Conservation (phyloP, 2,329 filamentous ascomycete genomes). For the Huntiella bhutanensis region DNA sequence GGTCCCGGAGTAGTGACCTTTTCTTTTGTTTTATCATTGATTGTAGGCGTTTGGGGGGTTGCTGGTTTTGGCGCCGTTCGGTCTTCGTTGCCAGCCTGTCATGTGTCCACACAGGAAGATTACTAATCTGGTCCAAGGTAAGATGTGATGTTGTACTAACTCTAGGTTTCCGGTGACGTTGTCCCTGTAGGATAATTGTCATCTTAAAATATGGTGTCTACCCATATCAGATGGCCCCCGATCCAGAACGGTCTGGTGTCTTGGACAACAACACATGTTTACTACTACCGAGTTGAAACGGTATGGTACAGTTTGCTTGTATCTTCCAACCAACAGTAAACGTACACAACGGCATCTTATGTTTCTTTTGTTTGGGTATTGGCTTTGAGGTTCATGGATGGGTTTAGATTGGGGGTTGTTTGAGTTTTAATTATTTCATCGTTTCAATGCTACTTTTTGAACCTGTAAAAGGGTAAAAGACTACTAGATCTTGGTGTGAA, state of each 20-base stretch:
- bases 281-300: not conserved
- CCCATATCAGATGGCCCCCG: no score
- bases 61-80: not conserved
- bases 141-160: not conserved
- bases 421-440: no score
- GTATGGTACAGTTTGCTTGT: not conserved
- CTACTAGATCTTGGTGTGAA: no score
- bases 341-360: no score
- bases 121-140: not conserved
- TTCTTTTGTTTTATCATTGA: constrained; percentile 2
- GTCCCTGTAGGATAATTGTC: not conserved
- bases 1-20: not conserved
- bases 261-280: not conserved
- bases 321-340: no score
- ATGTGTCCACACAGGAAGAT: not conserved
- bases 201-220: not conserved
- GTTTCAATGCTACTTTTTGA: no score
- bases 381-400: not conserved
- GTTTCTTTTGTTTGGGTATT: not conserved
- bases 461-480: no score
- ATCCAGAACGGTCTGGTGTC: not conserved
- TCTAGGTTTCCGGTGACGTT: not conserved
- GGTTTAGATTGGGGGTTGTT: no score
- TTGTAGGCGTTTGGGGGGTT: not conserved
- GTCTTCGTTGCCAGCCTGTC: not conserved